Base-by-base conservation (phyloP, 2,329 filamentous ascomycete genomes). In the Ophiocordyceps robertsii region DNA sequence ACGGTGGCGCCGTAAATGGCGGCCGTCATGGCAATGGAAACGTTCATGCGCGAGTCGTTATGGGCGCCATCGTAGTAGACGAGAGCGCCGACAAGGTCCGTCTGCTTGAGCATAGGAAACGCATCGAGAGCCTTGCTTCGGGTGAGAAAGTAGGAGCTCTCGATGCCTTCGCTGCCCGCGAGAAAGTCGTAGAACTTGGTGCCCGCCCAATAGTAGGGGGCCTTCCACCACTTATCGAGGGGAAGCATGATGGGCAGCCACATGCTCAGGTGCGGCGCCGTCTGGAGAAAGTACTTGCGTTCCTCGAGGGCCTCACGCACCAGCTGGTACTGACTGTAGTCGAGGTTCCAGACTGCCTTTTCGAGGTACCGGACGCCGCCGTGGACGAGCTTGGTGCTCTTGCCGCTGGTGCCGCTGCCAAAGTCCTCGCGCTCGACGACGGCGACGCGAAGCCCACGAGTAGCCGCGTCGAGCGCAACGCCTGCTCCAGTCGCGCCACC, bases 51-150 rank as follows among this genome's bases (percentile, higher is more conserved):
- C 21, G 84, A 87, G 58, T 92, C 84, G 57, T 92, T 90, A 67
- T 90, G 85, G 44, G 84, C 84, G 47, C 84, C 84, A 64, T 92
- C 82, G 58, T 90, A 90, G 70, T 92, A 92, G 32, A 90, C 84
- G 53, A 90, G 66, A 29, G 84, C 84, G 49, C 85, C 84, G 41
- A 87, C 73, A 14, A 90, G 66, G 47, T 77, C 77, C 42, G 84
- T 77, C 54, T 75, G 80, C 62, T 80, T 82, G 50, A 92, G 65
- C 74, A 88, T 82, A 19, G 84, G 84, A 55, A 89, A 89, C 9
- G 79, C 75, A 54, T 86, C 80, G 46, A 88, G 67, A 8, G 84
- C 84, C 63, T 85, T 85, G 62, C 73, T 80, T 63, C 78, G 82
- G 48, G 80, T 82, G 63, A 90, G 64, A 57, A 86, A 87, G 64